Conservation (phyloP, 495 filamentous ascomycete genomes). For the Xylaria intraflava region DNA sequence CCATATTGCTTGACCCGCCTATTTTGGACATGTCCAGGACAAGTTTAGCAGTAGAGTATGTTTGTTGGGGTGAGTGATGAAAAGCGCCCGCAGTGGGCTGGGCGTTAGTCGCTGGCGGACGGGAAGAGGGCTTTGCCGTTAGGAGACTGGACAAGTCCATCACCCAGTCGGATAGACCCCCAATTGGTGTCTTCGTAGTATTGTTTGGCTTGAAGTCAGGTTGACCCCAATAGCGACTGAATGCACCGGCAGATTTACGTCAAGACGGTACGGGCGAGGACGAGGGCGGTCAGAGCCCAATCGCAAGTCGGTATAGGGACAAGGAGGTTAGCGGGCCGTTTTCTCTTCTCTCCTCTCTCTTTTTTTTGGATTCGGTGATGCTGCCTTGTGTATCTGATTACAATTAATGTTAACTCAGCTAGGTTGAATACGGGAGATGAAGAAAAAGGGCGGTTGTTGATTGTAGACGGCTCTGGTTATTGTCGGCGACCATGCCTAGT, state of each 20-base stretch:
- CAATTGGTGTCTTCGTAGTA: conserved; percentile 10
- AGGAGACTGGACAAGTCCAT: conserved; percentile 20
- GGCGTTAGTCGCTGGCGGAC: conserved; percentile 10
- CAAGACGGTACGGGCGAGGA: conserved; percentile 8
- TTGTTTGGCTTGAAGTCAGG: conserved; percentile 4
- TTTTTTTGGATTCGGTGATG: neutral
- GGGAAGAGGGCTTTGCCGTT: conserved; percentile 15
- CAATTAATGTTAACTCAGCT: neutral
- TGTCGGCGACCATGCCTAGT: neutral
- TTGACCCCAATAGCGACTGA: conserved; percentile 4
- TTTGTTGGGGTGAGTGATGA: conserved; percentile 13
- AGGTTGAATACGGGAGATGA: neutral
- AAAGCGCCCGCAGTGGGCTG: conserved; percentile 26
- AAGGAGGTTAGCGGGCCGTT: neutral
- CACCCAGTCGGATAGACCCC: conserved; percentile 2
- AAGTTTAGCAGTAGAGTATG: conserved; percentile 11
- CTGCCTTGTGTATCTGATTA: conserved; percentile 1
- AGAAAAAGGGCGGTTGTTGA: neutral
- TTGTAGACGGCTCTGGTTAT: neutral
- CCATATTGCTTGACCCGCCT: conserved; percentile 35
- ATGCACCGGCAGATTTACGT: conserved; percentile 3
- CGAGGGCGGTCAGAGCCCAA: conserved; percentile 20
- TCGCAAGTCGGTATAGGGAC: conserved; percentile 20
- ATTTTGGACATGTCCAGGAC: conserved; percentile 19
- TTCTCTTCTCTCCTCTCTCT: too few relatives aligned